Evolutionary conservation across 805 yeast genomes (phyloP).

Genomic region (Starmerella bombicola): DNA sequence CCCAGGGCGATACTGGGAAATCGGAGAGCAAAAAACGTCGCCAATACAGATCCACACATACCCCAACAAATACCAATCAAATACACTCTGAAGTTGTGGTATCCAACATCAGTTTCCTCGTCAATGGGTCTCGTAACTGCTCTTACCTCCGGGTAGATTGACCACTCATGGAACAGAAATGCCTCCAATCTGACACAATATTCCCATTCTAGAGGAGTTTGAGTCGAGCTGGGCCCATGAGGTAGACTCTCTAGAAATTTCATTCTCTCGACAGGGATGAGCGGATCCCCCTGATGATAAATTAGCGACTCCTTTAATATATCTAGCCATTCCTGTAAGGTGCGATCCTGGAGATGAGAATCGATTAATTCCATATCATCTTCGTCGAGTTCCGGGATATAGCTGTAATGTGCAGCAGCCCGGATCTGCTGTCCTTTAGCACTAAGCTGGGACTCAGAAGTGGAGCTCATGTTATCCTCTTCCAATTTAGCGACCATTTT

Average conservation of each 20-base stretch:
- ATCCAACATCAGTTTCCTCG: constrained; percentile 33
- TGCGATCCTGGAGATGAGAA: constrained; percentile 22
- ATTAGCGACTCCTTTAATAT: constrained; percentile 33
- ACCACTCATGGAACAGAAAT: constrained; percentile 33
- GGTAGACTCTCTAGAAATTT: constrained; percentile 28
- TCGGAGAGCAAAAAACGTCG: constrained; percentile 47
- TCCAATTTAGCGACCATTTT: too few relatives aligned
- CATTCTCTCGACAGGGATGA: constrained; percentile 34
- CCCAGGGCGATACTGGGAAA: constrained; percentile 41
- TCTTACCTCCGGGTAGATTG: constrained; percentile 53
- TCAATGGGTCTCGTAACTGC: constrained; percentile 43
- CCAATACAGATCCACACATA: constrained; percentile 42
- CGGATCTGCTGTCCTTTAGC: too few relatives aligned
- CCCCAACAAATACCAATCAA: constrained; percentile 40
- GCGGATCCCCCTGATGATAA: constrained; percentile 38
- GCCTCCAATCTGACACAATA: constrained; percentile 31
- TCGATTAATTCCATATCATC: constrained; percentile 15
- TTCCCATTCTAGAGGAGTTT: constrained; percentile 17
- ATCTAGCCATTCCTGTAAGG: constrained; percentile 31
- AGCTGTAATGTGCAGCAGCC: not conserved
- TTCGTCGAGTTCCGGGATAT: not conserved
- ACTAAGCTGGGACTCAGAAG: too few relatives aligned
- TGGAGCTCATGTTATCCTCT: too few relatives aligned
- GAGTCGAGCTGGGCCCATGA: constrained; percentile 8
- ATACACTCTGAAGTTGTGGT: constrained; percentile 42